Conservation (phyloP, 2,329 filamentous ascomycete genomes). For the Cadophora sp. region DNA sequence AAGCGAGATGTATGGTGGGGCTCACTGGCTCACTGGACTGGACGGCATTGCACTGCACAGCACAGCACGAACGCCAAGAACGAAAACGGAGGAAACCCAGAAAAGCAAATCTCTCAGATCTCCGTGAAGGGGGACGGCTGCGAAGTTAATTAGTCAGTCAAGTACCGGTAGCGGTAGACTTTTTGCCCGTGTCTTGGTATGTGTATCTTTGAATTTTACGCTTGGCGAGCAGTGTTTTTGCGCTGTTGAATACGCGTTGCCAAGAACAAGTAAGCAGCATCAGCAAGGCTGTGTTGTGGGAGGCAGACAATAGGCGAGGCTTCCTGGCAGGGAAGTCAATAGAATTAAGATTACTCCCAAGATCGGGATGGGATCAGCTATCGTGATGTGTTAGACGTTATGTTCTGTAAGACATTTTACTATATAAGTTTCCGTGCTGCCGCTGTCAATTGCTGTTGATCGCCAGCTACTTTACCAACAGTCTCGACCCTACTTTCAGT, state of each 20-base stretch:
- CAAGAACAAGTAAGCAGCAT: not conserved
- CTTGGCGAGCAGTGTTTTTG: constrained; percentile 1
- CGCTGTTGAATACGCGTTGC: not conserved
- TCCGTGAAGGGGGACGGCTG: not conserved
- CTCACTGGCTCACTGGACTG: no score
- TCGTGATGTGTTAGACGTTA: not conserved
- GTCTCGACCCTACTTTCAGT: not conserved
- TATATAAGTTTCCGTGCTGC: constrained; percentile 4
- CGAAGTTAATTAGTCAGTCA: not conserved
- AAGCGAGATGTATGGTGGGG: not conserved
- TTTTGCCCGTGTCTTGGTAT: not conserved
- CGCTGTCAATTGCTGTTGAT: constrained; percentile 2
- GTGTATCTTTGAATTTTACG: not conserved
- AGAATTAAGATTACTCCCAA: not conserved
- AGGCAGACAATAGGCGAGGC: not conserved
- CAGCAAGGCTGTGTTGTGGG: not conserved
- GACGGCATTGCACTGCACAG: not conserved
- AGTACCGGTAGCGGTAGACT: no score
- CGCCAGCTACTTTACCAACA: not conserved
- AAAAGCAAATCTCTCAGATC: not conserved
- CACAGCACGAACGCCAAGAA: constrained; percentile 12
- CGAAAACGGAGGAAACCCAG: not conserved
- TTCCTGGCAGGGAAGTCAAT: not conserved
- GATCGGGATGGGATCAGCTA: constrained; percentile 1
- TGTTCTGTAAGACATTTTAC: not conserved